Conservation (phyloP, 495 filamentous ascomycete genomes). For the Penicillium mononematosum region DNA sequence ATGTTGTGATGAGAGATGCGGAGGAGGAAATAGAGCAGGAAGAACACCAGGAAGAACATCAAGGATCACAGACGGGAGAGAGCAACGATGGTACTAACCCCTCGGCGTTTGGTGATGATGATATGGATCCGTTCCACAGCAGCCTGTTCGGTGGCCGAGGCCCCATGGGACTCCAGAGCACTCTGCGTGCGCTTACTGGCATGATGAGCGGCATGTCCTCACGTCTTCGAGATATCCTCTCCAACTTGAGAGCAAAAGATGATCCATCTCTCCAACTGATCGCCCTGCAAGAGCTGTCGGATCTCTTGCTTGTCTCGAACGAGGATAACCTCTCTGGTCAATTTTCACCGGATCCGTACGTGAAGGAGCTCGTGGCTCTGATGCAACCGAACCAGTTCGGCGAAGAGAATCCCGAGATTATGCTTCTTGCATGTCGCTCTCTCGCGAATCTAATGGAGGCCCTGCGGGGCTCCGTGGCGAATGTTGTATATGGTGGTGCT, state of each 20-base stretch:
- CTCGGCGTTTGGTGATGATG: conserved; percentile 60
- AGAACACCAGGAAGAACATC: conserved; percentile 37
- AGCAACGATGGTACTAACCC: conserved; percentile 55
- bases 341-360: conserved; percentile 90
- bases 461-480: conserved; percentile 83
- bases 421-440: conserved; percentile 94
- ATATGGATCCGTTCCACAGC: conserved; percentile 75
- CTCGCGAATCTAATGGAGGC: conserved; percentile 99
- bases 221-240: conserved; percentile 78
- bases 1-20: conserved; percentile 51
- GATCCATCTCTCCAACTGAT: conserved; percentile 87
- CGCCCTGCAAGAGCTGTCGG: conserved; percentile 89
- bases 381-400: conserved; percentile 89
- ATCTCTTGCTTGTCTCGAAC: conserved; percentile 88
- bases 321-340: conserved; percentile 96
- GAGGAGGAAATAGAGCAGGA: conserved; percentile 43
- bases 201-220: conserved; percentile 84
- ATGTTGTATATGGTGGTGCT: conserved; percentile 93
- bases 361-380: conserved; percentile 88
- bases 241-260: conserved; percentile 80
- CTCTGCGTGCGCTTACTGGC: conserved; percentile 80
- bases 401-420: conserved; percentile 94
- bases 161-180: conserved; percentile 69
- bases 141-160: conserved; percentile 68
- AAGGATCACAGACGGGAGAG: conserved; percentile 55